These are phyloP conservation scores for Teratosphaeria nubilosa DNA, from an alignment of 2,329 filamentous ascomycete species.

Conservation along the genomic window DNA sequence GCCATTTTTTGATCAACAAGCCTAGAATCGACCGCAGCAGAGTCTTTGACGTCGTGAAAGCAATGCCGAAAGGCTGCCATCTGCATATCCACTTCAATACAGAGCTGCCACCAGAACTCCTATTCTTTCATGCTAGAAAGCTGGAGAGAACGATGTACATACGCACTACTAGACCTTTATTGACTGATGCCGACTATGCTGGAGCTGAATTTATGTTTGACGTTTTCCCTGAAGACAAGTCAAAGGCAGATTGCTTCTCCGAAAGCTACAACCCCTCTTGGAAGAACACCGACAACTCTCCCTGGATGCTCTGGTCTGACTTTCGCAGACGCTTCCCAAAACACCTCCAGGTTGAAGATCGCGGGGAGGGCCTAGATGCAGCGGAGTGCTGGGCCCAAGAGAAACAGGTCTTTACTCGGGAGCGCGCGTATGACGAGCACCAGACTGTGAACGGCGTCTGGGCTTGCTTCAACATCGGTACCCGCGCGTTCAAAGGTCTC, in stretches of 20 bases:
- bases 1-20: conserved; percentile 37
- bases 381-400: conserved; percentile 21
- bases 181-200: conserved; percentile 32
- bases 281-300: conserved; percentile 8
- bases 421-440: conserved; percentile 11
- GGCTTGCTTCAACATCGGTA: conserved; percentile 58
- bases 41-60: conserved; percentile 46
- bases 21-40: conserved; percentile 40
- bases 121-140: conserved; percentile 45
- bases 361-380: conserved; percentile 6
- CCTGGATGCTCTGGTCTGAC: conserved; percentile 37
- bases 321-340: conserved; percentile 35
- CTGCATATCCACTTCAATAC: conserved; percentile 71
- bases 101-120: conserved; percentile 51
- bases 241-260: conserved; percentile 38
- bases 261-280: conserved; percentile 33
- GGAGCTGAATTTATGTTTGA: conserved; percentile 54
- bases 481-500: conserved; percentile 62
- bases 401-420: conserved; percentile 19
- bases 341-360: conserved; percentile 4
- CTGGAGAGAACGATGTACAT: conserved; percentile 58
- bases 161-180: conserved; percentile 48
- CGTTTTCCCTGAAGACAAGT: conserved; percentile 30
- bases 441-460: conserved; percentile 35
- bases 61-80: conserved; percentile 62